Percentiles rank a stretch among this genome's conserved stretches.
Conservation (phyloP, 768 basidiomycete genomes). For the Cystobasidium ongulense region DNA sequence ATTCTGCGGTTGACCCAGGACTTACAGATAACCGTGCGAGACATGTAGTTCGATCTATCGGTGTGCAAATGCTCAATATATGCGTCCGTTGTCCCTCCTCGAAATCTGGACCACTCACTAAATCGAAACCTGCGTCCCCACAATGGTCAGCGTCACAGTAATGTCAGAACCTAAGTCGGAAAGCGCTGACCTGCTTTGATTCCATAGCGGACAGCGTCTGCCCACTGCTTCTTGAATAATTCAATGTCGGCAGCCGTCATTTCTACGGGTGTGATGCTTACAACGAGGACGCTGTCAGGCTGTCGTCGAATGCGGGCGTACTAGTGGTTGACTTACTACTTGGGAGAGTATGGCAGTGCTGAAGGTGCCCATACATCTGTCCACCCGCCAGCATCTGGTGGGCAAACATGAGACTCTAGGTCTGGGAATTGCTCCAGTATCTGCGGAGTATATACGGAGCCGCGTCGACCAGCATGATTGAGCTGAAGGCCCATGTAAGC, state of each 20-base stretch:
- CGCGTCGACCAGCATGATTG: slow-evolving; percentile 23
- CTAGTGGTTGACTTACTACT: background rate
- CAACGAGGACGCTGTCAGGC: too few relatives aligned
- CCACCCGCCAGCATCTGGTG: slow-evolving; percentile 2
- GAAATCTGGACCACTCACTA: background rate
- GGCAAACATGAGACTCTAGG: background rate
- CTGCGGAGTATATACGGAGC: slow-evolving; percentile 24
- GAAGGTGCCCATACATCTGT: background rate
- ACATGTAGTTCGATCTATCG: slow-evolving; percentile 44
- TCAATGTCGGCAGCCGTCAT: slow-evolving; percentile 56
- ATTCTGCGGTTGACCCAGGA: background rate
- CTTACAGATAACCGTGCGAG: slow-evolving; percentile 38
- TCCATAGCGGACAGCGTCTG: slow-evolving; percentile 41
- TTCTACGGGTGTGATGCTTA: slow-evolving; percentile 50
- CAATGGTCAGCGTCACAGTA: too few relatives aligned
- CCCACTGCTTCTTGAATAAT: slow-evolving; percentile 57
- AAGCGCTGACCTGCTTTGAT: slow-evolving; percentile 30
- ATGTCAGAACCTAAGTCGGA: background rate
- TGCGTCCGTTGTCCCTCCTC: background rate
- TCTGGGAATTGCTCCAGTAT: slow-evolving; percentile 2
- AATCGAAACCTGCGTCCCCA: background rate
- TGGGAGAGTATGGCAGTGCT: background rate
- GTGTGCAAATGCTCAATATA: slow-evolving; percentile 34
- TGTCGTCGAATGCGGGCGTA: too few relatives aligned
- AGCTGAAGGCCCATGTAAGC: slow-evolving; percentile 26